phyloP scores from a whole-genome alignment of 306 rosid genomes.

The Begonia loranthoides region DNA sequence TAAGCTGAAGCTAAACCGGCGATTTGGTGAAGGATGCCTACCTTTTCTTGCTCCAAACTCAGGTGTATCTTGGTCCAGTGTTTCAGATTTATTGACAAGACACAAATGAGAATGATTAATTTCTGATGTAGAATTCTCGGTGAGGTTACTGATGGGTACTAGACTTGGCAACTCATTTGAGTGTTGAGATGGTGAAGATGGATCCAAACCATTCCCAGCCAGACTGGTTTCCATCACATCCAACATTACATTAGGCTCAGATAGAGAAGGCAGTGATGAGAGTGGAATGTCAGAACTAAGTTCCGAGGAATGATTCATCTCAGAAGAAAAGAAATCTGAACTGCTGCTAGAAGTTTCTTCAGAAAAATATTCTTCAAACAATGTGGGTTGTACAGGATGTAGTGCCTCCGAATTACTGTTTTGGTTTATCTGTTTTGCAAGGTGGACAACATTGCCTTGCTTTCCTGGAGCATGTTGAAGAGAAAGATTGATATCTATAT shows the following conservation, averaged over 20 bases:
- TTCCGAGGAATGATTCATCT: slow-evolving; percentile 23
- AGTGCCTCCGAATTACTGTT: slow-evolving; percentile 20
- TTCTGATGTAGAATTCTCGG: slow-evolving; percentile 10
- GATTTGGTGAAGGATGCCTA: slow-evolving; percentile 39
- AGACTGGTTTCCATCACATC: slow-evolving; percentile 13
- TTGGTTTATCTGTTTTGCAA: slow-evolving; percentile 25
- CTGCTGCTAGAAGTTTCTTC: slow-evolving; percentile 31
- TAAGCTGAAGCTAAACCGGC: slow-evolving; percentile 57
- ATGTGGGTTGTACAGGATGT: slow-evolving; percentile 19
- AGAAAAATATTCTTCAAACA: slow-evolving; percentile 20
- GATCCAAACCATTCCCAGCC: slow-evolving; percentile 18
- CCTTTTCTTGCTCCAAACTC: slow-evolving; percentile 29
- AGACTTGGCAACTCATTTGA: slow-evolving; percentile 17
- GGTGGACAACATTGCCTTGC: slow-evolving; percentile 35
- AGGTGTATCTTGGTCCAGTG: slow-evolving; percentile 26
- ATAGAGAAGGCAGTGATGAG: slow-evolving; percentile 24
- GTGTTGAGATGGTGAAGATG: slow-evolving; percentile 14
- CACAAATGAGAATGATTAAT: slow-evolving; percentile 15
- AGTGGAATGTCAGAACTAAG: slow-evolving; percentile 32
- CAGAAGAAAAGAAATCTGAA: slow-evolving; percentile 35
- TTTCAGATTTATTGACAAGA: slow-evolving; percentile 15
- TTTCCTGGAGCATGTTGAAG: slow-evolving; percentile 13
- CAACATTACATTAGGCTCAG: slow-evolving; percentile 16
- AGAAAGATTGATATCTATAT: slow-evolving; percentile 20
- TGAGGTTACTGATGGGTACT: no score